phyloP scores from a whole-genome alignment of 2,329 filamentous ascomycete species.

The Orbilia blumenaviensis region DNA sequence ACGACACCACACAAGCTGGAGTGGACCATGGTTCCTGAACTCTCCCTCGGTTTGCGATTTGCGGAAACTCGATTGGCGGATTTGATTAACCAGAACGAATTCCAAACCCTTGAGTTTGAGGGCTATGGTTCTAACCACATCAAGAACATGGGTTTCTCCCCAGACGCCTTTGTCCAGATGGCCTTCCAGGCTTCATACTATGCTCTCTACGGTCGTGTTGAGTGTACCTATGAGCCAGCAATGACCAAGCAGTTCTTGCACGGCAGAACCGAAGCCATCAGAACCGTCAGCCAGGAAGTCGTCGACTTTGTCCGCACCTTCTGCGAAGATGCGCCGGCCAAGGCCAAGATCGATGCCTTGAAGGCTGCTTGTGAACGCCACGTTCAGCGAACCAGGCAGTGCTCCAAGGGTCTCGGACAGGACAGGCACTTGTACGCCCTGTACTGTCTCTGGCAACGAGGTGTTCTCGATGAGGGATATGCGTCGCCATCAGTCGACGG shows the following conservation, averaged over 20 bases:
- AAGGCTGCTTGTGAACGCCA: constrained; percentile 85
- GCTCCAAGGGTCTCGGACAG: constrained; percentile 87
- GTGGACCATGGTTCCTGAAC: constrained; percentile 95
- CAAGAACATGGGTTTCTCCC: constrained; percentile 94
- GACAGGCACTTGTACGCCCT: constrained; percentile 94
- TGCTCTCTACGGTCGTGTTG: constrained; percentile 89
- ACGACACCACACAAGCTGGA: constrained; percentile 95
- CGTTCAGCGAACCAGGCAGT: constrained; percentile 79
- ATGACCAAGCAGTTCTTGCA: constrained; percentile 97
- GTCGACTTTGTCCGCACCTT: constrained; percentile 92
- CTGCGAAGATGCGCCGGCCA: constrained; percentile 87
- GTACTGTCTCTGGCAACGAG: constrained; percentile 92
- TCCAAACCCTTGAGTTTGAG: constrained; percentile 86
- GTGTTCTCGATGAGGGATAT: constrained; percentile 71
- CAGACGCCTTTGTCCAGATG: constrained; percentile 98
- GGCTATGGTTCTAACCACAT: constrained; percentile 98
- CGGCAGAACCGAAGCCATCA: constrained; percentile 91
- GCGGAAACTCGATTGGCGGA: constrained; percentile 94
- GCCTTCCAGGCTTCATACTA: constrained; percentile 98
- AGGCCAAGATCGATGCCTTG: constrained; percentile 85
- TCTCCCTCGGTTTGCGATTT: constrained; percentile 89
- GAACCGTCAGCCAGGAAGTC: constrained; percentile 82
- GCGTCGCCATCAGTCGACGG: constrained; percentile 61
- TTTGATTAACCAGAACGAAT: constrained; percentile 95
- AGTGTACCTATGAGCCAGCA: constrained; percentile 95